Percentiles rank a stretch among this genome's conserved stretches.
Conservation (phyloP, 306 rosid species). For the Lupinus albus region DNA sequence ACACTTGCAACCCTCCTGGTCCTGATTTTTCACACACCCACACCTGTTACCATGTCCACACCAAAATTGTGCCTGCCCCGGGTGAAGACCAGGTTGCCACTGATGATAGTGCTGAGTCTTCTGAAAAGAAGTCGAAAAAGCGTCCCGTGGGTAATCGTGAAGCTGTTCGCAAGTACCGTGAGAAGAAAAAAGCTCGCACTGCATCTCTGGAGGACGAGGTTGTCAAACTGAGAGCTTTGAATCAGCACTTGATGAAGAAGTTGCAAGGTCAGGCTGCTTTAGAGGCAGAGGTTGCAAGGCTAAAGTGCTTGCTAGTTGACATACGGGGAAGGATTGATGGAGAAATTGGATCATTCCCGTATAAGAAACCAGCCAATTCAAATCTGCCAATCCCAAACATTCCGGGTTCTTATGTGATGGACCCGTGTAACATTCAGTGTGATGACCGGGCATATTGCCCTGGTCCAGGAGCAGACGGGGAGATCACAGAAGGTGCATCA, state of each 20-base stretch:
- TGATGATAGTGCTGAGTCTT: conserved; percentile 84
- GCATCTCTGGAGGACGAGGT: conserved; percentile 96
- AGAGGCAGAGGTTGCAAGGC: conserved; percentile 89
- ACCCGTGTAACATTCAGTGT: conserved; percentile 87
- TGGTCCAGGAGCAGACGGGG: conserved; percentile 61
- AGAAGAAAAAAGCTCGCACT: conserved; percentile 91
- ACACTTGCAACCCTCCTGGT: conserved; percentile 98
- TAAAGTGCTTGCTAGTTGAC: conserved; percentile 96
- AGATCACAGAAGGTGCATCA: conserved; percentile 48
- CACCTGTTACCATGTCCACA: conserved; percentile 93
- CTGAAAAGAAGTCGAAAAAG: conserved; percentile 71
- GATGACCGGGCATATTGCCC: conserved; percentile 79
- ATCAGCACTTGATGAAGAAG: conserved; percentile 87
- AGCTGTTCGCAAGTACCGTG: conserved; percentile 93
- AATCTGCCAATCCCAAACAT: conserved; percentile 43
- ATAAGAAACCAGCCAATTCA: conserved; percentile 65
- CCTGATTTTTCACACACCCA: conserved; percentile 91
- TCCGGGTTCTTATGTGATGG: conserved; percentile 63
- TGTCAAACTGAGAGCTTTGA: conserved; percentile 67
- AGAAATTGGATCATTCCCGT: conserved; percentile 88
- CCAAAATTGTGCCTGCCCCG: conserved; percentile 73
- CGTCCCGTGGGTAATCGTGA: conserved; percentile 79
- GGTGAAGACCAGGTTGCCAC: conserved; percentile 67
- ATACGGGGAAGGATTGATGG: conserved; percentile 97
- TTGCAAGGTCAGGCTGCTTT: conserved; percentile 83